Conservation (phyloP, 495 filamentous ascomycete genomes). For the Penicillium samsonianum region DNA sequence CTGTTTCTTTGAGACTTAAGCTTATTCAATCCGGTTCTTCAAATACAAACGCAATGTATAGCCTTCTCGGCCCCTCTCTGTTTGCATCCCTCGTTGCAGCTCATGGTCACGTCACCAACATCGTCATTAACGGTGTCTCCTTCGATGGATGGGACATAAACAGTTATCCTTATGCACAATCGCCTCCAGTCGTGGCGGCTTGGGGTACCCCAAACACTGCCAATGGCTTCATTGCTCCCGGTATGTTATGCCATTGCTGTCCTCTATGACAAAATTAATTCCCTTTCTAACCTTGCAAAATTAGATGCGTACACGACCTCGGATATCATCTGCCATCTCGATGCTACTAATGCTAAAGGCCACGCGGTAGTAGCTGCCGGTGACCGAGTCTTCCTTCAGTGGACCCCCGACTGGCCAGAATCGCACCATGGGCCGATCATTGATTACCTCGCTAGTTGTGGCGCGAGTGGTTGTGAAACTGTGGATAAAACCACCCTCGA, state of each 20-base stretch:
- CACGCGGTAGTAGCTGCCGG: constrained; percentile 56
- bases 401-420: constrained; percentile 63
- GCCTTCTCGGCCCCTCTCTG: background rate
- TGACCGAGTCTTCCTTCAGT: constrained; percentile 56
- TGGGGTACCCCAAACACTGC: constrained; percentile 58
- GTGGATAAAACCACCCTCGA: constrained; percentile 62
- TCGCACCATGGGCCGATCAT: constrained; percentile 70
- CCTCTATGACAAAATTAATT: background rate
- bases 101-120: constrained; percentile 34
- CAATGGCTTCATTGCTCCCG: constrained; percentile 58
- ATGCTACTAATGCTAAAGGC: constrained; percentile 52
- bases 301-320: constrained; percentile 42
- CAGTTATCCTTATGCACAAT: constrained; percentile 31
- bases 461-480: constrained; percentile 60
- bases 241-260: constrained; percentile 9
- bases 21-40: background rate
- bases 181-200: constrained; percentile 53
- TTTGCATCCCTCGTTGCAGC: constrained; percentile 25
- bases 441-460: constrained; percentile 71
- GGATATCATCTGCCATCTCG: constrained; percentile 70
- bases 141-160: constrained; percentile 48
- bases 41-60: background rate
- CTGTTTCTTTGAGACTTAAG: background rate
- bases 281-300: constrained; percentile 27
- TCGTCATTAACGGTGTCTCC: constrained; percentile 36